Evolutionary conservation across 2,329 filamentous ascomycete genomes (phyloP).

Genomic region (Triangularia verruculosa): DNA sequence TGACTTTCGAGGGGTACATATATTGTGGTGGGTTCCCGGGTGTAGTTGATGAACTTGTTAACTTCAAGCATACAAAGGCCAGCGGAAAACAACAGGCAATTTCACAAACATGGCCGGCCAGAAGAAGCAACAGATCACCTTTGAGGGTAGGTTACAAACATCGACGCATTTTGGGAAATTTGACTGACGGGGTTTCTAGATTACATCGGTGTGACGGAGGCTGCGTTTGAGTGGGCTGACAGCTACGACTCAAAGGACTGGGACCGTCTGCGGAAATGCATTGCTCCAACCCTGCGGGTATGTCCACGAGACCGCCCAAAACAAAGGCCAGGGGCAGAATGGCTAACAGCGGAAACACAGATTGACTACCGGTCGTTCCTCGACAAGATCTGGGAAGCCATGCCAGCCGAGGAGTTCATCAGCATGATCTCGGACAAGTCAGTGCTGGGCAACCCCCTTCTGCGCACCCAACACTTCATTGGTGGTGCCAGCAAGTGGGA

Average conservation of each 20-base stretch:
- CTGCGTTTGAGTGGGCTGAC: slow-evolving; percentile 61
- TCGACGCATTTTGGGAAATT: slow-evolving; percentile 40
- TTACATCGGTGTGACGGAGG: slow-evolving; percentile 47
- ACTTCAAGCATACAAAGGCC: background rate
- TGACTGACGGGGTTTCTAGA: slow-evolving; percentile 48
- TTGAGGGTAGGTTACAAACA: slow-evolving; percentile 24
- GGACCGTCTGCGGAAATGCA: slow-evolving; percentile 56
- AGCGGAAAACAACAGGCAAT: background rate
- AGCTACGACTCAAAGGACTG: slow-evolving; percentile 67
- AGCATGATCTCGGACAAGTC: slow-evolving; percentile 54
- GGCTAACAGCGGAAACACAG: slow-evolving; percentile 33
- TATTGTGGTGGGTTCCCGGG: background rate
- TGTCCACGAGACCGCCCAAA: slow-evolving; percentile 20
- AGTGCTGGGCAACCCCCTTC: slow-evolving; percentile 58
- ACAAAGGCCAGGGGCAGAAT: slow-evolving; percentile 1
- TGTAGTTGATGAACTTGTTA: background rate
- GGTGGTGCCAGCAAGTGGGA: slow-evolving; percentile 56
- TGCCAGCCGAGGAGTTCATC: slow-evolving; percentile 61
- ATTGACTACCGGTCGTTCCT: slow-evolving; percentile 70
- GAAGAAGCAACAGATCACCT: slow-evolving; percentile 28
- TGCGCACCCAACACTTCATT: slow-evolving; percentile 65
- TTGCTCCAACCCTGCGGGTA: slow-evolving; percentile 58
- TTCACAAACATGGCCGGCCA: slow-evolving; percentile 20
- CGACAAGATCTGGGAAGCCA: slow-evolving; percentile 57
- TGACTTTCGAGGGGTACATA: slow-evolving; percentile 2